Percentiles rank a stretch among this genome's conserved stretches.
Evolutionary conservation across 2,329 filamentous ascomycete species (phyloP).

Genomic region (Ceratocystis diversiconidia): DNA sequence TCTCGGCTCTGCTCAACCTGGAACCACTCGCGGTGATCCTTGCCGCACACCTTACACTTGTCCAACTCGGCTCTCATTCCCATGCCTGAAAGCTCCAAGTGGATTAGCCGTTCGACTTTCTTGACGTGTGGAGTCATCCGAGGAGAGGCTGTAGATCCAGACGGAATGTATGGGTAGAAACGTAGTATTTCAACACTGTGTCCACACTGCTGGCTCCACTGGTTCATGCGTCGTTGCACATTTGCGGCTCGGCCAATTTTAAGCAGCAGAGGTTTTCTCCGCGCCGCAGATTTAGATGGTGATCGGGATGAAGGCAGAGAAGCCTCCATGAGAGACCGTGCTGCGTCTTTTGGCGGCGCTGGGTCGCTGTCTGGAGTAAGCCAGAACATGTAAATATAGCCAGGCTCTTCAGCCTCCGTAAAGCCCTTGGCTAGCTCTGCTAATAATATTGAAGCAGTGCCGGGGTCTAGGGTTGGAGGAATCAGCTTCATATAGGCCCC

Average conservation of each 20-base stretch:
- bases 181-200: conserved; percentile 77
- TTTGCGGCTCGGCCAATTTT: conserved; percentile 61
- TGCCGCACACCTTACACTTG: conserved; percentile 64
- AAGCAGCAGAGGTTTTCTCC: conserved; percentile 48
- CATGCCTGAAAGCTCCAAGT: conserved; percentile 66
- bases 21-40: conserved; percentile 90
- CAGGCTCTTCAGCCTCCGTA: conserved; percentile 56
- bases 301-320: conserved; percentile 25
- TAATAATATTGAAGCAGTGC: conserved; percentile 56
- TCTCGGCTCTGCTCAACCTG: conserved; percentile 63
- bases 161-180: conserved; percentile 71
- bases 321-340: conserved; percentile 12
- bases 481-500: conserved; percentile 47
- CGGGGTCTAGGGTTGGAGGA: conserved; percentile 49
- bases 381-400: conserved; percentile 99
- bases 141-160: conserved; percentile 26
- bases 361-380: conserved; percentile 45
- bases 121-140: conserved; percentile 74
- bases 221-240: conserved; percentile 77
- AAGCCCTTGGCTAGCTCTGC: conserved; percentile 60
- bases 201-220: conserved; percentile 88
- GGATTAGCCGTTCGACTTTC: conserved; percentile 77
- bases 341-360: neutral
- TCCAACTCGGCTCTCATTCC: conserved; percentile 37
- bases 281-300: conserved; percentile 23